Evolutionary conservation across 257 asterid genomes (phyloP).

Genomic region (Solanum paucissectum): DNA sequence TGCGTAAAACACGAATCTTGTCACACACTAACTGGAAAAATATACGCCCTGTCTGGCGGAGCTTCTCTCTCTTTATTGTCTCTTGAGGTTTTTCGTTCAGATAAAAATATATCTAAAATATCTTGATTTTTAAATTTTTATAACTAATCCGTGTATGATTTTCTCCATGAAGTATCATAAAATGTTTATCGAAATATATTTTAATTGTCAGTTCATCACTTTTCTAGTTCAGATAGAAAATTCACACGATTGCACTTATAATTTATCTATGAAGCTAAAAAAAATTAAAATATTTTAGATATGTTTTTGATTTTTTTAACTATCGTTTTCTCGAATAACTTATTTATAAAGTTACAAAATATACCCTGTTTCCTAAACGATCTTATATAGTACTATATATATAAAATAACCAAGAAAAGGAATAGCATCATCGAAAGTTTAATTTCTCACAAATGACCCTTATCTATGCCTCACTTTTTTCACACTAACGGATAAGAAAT

Average conservation of each 20-base stretch:
- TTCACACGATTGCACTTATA: accelerated
- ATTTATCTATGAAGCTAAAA: too few relatives aligned
- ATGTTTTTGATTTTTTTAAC: too few relatives aligned
- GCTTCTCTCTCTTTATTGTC: background rate
- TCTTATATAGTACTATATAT: background rate
- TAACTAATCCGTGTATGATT: too few relatives aligned
- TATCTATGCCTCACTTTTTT: background rate
- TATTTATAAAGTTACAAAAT: background rate
- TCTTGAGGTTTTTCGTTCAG: too few relatives aligned
- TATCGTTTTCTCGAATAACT: background rate
- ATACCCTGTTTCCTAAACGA: background rate
- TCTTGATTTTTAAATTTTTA: too few relatives aligned
- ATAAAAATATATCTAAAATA: too few relatives aligned
- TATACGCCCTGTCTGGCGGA: background rate
- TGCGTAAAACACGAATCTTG: background rate
- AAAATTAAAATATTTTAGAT: too few relatives aligned
- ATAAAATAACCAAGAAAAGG: background rate
- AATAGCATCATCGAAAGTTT: background rate
- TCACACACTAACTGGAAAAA: background rate
- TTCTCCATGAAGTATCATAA: too few relatives aligned
- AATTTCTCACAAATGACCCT: background rate
- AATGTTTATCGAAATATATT: too few relatives aligned
- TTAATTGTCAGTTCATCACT: too few relatives aligned
- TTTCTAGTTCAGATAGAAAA: too few relatives aligned
- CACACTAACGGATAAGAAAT: background rate